phyloP scores from a whole-genome alignment of 805 yeast species.

The Saturnispora serradocipensis region DNA sequence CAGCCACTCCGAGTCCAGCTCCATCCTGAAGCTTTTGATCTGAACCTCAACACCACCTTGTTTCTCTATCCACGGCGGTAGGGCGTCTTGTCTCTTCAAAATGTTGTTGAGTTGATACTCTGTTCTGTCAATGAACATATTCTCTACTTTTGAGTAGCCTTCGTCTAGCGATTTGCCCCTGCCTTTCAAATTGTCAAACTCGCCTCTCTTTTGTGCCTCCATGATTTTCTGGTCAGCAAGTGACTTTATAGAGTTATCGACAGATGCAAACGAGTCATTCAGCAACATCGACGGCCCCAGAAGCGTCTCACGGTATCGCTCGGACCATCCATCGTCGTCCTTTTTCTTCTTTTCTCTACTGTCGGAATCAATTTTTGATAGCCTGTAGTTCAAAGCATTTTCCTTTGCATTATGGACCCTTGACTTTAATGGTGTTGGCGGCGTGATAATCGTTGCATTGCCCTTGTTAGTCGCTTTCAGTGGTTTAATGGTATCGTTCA shows the following conservation, averaged over 20 bases:
- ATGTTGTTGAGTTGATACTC: constrained; percentile 77
- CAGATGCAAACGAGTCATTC: constrained; percentile 32
- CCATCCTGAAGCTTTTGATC: constrained; percentile 38
- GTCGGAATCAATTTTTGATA: constrained; percentile 32
- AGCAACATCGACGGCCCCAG: constrained; percentile 46
- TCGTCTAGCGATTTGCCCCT: constrained; percentile 53
- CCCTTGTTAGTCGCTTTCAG: constrained; percentile 4
- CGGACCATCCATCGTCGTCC: constrained; percentile 43
- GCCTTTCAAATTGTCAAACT: constrained; percentile 44
- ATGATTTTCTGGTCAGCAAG: constrained; percentile 70
- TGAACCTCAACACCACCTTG: constrained; percentile 48
- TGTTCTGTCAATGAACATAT: constrained; percentile 53
- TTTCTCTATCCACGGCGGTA: constrained; percentile 87
- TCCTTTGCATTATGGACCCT: constrained; percentile 57
- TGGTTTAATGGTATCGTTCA: constrained; percentile 43
- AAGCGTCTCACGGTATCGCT: constrained; percentile 54
- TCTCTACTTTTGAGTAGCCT: constrained; percentile 30
- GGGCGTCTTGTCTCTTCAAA: constrained; percentile 61
- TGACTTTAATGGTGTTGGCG: constrained; percentile 18
- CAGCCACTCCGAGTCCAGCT: constrained; percentile 35
- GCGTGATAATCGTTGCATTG: constrained; percentile 4
- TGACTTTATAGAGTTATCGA: constrained; percentile 47
- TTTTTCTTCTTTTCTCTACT: constrained; percentile 14
- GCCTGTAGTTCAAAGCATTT: constrained; percentile 51
- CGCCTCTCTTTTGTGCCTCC: constrained; percentile 65